Percentiles rank a stretch among this genome's conserved stretches.
Conservation (phyloP, 148 eudicot species). For the Nepenthes gracilis region DNA sequence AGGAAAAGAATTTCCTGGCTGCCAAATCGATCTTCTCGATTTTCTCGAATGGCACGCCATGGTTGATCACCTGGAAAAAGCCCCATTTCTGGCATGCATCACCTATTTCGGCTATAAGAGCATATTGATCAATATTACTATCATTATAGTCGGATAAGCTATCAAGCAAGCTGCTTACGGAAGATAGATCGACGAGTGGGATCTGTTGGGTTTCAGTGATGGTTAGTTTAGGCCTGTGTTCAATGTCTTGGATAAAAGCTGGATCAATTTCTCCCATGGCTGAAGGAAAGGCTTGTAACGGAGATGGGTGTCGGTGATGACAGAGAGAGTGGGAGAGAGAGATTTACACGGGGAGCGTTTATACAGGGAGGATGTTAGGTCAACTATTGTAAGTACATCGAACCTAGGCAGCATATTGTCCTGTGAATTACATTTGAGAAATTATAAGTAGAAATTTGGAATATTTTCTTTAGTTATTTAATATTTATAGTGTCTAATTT, state of each 20-base stretch:
- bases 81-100: conserved; percentile 59
- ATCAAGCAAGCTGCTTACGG: not conserved
- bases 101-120: conserved; percentile 24
- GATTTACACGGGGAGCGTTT: too few species aligned
- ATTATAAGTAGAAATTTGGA: too few species aligned
- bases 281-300: too few species aligned
- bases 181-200: conserved; percentile 38
- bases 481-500: too few species aligned
- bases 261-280: conserved; percentile 11
- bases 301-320: too few species aligned
- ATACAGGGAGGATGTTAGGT: too few species aligned
- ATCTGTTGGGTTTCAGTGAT: conserved; percentile 25
- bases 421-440: too few species aligned
- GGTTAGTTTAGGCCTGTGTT: conserved; percentile 25
- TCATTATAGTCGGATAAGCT: not conserved
- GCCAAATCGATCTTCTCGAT: conserved; percentile 18
- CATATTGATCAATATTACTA: not conserved
- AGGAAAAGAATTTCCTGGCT: conserved; percentile 30
- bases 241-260: conserved; percentile 40
- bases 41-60: conserved; percentile 35
- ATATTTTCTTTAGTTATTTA: too few species aligned
- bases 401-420: too few species aligned
- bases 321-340: too few species aligned
- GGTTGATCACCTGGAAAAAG: conserved; percentile 56
- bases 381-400: too few species aligned